Base-by-base conservation (phyloP, 805 yeast genomes). In the Blastobotrys chiropterorum region DNA sequence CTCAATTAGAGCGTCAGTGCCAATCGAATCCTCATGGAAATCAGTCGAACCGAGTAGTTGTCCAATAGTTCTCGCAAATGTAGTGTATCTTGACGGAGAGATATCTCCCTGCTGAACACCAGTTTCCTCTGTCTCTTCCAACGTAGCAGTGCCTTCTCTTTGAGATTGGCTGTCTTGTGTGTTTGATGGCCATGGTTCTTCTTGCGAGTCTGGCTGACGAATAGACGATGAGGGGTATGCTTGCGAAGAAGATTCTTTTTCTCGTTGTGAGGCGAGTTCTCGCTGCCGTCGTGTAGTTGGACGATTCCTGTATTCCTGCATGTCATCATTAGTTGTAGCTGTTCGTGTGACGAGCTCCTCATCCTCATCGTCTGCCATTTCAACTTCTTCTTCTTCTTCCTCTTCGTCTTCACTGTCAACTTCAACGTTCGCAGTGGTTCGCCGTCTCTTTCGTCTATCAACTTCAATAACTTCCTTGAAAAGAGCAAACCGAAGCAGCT, bases 401-500 rank as follows among this genome's bases (percentile, higher is more conserved):
- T 62, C 67, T 50, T 64, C 72, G 47, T 62, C 68, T 30, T 62
- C 72, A 48, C 62, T 68, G 30, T 62, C 65, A 1, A 53, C 59
- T 15, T 67, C 66, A 38, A 64, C 54, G 15, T 63, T 68, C 13
- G 59, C 55, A 58, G 66, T 63, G 3, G 59, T 38, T 61, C 69
- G 31, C 55, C 66, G 3, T 59, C 69, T 72, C 60, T 72, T 64
- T 38, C 44, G 40, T 39, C 60, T 61, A 51, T 63, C 63, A 56
- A 75, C 73, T 62, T 67, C 66, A 34, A 76, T 69, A 4, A 81
- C 80, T 65, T 88, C 95, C 66, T 85, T 85, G 75, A 90, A 86
- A 58, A 94, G 72, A 0, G 98, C 92, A 67, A 79, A 94, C 62
- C 95, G 79, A 57, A 94, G 73, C 63, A 94, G 69, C 60, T 84